Percentiles rank a stretch among this genome's conserved stretches.
Evolutionary conservation across 2,329 filamentous ascomycete genomes (phyloP).

Genomic region (Xylaria sp.): DNA sequence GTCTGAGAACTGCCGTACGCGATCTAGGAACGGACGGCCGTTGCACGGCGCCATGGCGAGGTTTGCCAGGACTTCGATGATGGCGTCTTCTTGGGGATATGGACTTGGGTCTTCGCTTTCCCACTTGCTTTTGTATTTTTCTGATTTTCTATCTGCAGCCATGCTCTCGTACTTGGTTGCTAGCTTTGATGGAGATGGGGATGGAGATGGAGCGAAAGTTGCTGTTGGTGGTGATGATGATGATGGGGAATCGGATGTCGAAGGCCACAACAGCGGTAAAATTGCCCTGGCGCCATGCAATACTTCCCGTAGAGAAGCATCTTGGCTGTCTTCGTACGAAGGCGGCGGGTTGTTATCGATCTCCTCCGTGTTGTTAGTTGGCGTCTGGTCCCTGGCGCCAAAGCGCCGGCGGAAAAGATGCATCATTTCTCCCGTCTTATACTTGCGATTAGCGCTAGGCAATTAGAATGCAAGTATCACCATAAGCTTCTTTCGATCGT

Average conservation of each 20-base stretch:
- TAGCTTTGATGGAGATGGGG: neutral
- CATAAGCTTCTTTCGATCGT: neutral
- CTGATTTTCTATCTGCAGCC: neutral
- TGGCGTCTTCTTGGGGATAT: neutral
- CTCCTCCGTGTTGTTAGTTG: neutral
- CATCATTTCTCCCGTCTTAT: constrained; percentile 6
- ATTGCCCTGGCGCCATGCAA: constrained; percentile 13
- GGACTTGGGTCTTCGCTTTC: neutral
- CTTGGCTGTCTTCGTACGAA: constrained; percentile 33
- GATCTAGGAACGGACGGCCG: constrained; percentile 20
- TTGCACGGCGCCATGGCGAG: constrained; percentile 23
- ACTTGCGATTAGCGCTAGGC: neutral
- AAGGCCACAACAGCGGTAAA: constrained; percentile 25
- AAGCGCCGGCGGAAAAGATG: constrained; percentile 21
- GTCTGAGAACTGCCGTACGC: constrained; percentile 32
- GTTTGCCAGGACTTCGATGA: constrained; percentile 15
- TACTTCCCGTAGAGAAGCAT: constrained; percentile 24
- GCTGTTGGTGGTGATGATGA: neutral
- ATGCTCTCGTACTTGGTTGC: neutral
- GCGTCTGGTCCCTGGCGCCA: neutral
- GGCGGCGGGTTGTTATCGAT: constrained; percentile 14
- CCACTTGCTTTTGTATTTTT: neutral
- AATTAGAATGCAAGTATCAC: neutral
- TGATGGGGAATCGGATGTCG: neutral
- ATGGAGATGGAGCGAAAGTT: neutral